Percentiles rank a stretch among this genome's conserved stretches.
These are phyloP conservation scores for Metschnikowia lochheadii DNA, from an alignment of 805 yeast genomes.

Conservation along the genomic window DNA sequence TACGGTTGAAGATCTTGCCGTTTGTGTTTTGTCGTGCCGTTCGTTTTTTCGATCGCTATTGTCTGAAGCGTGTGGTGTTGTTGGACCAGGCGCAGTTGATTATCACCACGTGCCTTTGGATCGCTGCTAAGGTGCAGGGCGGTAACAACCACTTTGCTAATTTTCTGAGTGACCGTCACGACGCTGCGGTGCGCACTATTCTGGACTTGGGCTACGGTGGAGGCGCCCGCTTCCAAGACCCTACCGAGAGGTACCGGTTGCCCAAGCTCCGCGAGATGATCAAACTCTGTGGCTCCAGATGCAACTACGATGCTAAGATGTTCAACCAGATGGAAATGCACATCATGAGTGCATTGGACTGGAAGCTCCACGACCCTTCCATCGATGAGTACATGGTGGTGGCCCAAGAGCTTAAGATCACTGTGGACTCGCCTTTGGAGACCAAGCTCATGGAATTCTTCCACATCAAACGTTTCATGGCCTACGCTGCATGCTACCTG, in stretches of 20 bases:
- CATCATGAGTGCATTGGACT: conserved; percentile 63
- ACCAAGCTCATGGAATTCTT: conserved; percentile 30
- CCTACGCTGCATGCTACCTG: conserved; percentile 48
- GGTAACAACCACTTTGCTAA: conserved; percentile 67
- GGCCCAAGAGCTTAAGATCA: conserved; percentile 36
- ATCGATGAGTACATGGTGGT: conserved; percentile 36
- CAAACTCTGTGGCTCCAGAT: conserved; percentile 61
- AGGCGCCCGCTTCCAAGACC: conserved; percentile 62
- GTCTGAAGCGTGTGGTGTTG: conserved; percentile 79
- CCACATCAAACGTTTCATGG: conserved; percentile 46
- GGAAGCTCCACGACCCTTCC: conserved; percentile 64
- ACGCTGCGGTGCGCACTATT: conserved; percentile 24
- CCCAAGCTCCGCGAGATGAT: conserved; percentile 63
- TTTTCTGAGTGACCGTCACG: conserved; percentile 14
- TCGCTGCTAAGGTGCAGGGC: conserved; percentile 80
- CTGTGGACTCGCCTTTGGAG: conserved; percentile 15
- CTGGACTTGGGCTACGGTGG: conserved; percentile 39
- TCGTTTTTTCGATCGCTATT: conserved; percentile 83
- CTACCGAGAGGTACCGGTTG: conserved; percentile 69
- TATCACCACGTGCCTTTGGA: conserved; percentile 89
- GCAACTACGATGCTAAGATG: conserved; percentile 45
- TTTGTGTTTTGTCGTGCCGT: conserved; percentile 64
- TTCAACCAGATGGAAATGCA: conserved; percentile 74
- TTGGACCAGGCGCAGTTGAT: conserved; percentile 86
- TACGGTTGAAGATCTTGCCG: conserved; percentile 62